Evolutionary conservation across 2,329 filamentous ascomycete genomes (phyloP), one percentile per base, ranked within the genome.

Genomic region (Xylariaceae sp.): DNA sequence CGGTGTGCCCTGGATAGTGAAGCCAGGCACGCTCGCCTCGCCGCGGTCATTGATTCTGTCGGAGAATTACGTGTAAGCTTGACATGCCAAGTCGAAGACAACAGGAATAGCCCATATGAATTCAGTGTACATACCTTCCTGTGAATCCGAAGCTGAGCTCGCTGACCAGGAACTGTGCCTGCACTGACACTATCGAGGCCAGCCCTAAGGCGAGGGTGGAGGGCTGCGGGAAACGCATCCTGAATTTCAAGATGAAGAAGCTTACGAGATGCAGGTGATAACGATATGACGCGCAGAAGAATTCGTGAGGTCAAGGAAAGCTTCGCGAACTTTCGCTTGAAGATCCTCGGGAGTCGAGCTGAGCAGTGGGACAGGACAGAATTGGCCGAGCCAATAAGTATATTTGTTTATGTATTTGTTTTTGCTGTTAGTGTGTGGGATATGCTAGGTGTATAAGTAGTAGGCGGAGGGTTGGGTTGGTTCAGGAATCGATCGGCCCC

Each of bases 101-200:
- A 37, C 23, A 23, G 3, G 23, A 23, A 23, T 23, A 4, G 23
- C 1, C 23, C 23, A 23, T 11, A 51, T 30, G 61, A 51, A 53
- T 51, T 37, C 53, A 10, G 6, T 59, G 51, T 49, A 63, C 71
- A 49, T 76, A 88, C 86, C 79, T 83, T 67, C 81, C 80, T 62
- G 82, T 81, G 70, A 89, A 83, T 44, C 91, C 91, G 72, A 95
- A 95, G 72, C 89, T 92, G 53, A 91, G 81, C 69, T 86, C 85
- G 66, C 85, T 87, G 70, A 90, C 82, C 56, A 90, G 77, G 67
- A 83, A 85, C 69, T 89, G 84, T 42, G 87, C 87, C 56, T 82
- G 79, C 42, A 77, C 78, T 51, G 78, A 73, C 60, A 81, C 66
- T 1, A 65, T 71, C 58, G 77, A 76, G 64, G 75, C 76, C 62